Evolutionary conservation across 805 yeast species (phyloP), one percentile per base, ranked within the genome.

Genomic region (Kodamaea laetipori): DNA sequence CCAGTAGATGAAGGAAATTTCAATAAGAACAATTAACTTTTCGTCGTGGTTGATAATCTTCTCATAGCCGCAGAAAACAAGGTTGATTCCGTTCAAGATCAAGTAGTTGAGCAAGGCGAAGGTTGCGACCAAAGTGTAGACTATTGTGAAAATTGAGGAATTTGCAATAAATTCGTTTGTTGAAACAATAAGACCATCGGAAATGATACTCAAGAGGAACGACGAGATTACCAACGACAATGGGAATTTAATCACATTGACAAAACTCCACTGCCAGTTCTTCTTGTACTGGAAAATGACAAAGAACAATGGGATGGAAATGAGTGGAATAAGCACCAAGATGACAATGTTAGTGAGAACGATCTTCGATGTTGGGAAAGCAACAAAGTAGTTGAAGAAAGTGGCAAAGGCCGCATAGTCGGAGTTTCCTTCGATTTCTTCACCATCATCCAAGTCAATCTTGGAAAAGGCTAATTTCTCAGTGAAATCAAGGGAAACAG

Each of bases 401-500:
- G 86, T 90, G 51, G 84, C 77, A 60, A 68, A 90, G 1, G 82
- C 76, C 0, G 94, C 86, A 27, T 53, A 58, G 7, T 43, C 27
- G 11, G 39, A 17, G 19, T 17, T 32, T 12, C 30, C 36, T 5
- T 30, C 17, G 21, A 42, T 43, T 9, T 25, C 36, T 23, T 43
- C 45, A 12, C 34, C 17, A 8, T 27, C 25, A 45, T 67, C 73
- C 44, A 67, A 59, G 37, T 65, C 72, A 12, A 68, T 53, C 37
- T 55, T 45, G 8, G 64, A 66, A 10, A 59, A 33, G 12, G 56
- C 58, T 1, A 89, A 53, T 15, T 71, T 68, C 1, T 56, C 52
- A 1, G 80, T 67, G 46, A 85, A 68, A 52, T 84, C 94, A 53
- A 85, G 62, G 0, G 95, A 71, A 41, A 79, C 82, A 3, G 82